phyloP scores from a whole-genome alignment of 176 grass and related monocot species.

The Phyllostachys edulis region DNA sequence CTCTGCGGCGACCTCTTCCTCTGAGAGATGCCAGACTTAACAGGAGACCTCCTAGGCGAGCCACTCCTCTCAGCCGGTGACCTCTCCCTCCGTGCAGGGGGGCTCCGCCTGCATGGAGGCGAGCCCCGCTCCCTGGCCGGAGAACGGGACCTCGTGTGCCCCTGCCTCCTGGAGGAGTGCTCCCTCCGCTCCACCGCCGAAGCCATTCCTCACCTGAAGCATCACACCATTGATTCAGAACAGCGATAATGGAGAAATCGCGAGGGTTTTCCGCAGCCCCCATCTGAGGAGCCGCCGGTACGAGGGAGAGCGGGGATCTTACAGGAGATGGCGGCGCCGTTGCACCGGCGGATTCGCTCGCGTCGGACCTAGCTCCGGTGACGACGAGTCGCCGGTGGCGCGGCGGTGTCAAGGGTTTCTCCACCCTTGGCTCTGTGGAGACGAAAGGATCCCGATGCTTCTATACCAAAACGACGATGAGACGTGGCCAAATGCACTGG shows the following conservation, averaged over 20 bases:
- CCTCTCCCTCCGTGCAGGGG: conserved; percentile 54
- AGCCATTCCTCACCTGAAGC: conserved; percentile 57
- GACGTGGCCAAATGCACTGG: too few species aligned
- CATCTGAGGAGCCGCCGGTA: neutral
- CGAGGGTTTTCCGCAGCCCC: neutral
- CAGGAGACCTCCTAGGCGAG: conserved; percentile 39
- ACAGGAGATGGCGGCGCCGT: neutral
- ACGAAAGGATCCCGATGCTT: neutral
- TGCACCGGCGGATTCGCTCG: neutral
- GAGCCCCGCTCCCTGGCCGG: conserved; percentile 50
- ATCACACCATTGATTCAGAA: conserved; percentile 12
- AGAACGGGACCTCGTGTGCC: conserved; percentile 48
- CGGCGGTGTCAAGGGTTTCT: neutral
- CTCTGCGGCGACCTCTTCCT: conserved; percentile 37
- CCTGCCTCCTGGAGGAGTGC: conserved; percentile 29
- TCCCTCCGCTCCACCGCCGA: conserved; percentile 62
- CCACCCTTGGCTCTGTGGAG: neutral
- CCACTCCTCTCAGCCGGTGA: conserved; percentile 38
- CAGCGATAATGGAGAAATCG: neutral
- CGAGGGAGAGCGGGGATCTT: neutral
- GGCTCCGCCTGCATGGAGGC: conserved; percentile 35
- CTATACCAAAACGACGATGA: neutral
- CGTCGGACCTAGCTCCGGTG: neutral
- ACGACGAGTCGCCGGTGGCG: neutral
- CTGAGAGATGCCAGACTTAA: conserved; percentile 16